Evolutionary conservation across 306 rosid genomes (phyloP).

Genomic region (Parietaria judaica): DNA sequence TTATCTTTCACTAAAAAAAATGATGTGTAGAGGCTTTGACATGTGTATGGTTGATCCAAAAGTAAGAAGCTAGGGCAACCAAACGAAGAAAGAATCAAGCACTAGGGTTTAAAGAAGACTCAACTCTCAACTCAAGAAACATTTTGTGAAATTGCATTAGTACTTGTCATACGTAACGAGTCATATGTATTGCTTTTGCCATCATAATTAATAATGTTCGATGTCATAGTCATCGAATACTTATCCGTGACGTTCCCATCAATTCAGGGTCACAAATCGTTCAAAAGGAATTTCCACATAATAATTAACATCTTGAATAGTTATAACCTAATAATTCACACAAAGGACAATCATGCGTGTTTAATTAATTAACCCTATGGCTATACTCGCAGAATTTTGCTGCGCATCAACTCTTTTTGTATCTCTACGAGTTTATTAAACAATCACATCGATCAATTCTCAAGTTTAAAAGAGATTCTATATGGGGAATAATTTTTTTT

Average conservation of each 20-base stretch:
- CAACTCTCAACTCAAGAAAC: no score
- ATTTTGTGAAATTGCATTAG: no score
- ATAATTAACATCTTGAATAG: background rate
- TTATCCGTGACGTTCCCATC: background rate
- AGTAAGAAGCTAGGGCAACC: no score
- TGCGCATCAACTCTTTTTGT: conserved; percentile 4
- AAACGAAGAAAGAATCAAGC: no score
- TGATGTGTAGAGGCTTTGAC: no score
- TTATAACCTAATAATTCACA: conserved; percentile 4
- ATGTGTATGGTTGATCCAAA: no score
- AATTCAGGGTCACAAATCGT: conserved; percentile 1
- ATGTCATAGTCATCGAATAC: background rate
- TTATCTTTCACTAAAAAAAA: no score
- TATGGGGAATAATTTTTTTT: background rate
- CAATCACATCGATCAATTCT: background rate
- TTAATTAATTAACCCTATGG: background rate
- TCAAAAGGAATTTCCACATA: background rate
- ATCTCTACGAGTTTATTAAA: background rate
- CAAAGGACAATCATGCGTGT: background rate
- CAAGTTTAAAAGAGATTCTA: background rate
- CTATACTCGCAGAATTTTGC: conserved; percentile 5
- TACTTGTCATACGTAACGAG: no score
- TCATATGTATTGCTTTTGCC: background rate
- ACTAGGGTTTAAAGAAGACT: no score
- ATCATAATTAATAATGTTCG: background rate